phyloP scores from a whole-genome alignment of 306 rosid species.

The Castanea mollissima region DNA sequence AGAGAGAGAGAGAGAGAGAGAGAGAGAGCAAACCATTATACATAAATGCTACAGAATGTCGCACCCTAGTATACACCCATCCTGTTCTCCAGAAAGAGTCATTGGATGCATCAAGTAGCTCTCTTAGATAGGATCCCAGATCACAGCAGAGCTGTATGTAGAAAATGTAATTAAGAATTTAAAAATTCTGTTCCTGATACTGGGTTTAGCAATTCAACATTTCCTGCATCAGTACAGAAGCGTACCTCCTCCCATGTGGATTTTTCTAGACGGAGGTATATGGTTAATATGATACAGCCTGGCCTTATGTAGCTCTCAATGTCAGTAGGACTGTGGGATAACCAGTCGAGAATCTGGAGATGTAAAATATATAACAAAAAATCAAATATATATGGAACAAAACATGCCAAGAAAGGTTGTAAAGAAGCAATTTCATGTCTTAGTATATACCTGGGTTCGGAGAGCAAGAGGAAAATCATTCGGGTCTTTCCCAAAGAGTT shows the following conservation, averaged over 20 bases:
- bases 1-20: constrained; percentile 10
- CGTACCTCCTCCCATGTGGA: constrained; percentile 76
- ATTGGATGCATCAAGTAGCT: constrained; percentile 54
- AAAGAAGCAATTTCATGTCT: constrained; percentile 23
- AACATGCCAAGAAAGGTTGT: constrained; percentile 14
- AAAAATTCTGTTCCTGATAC: background rate
- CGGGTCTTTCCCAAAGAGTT: constrained; percentile 91
- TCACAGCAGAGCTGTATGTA: constrained; percentile 60
- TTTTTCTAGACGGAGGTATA: constrained; percentile 57
- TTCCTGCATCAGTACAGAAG: constrained; percentile 17
- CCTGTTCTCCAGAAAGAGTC: constrained; percentile 87
- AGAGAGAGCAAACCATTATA: constrained; percentile 60
- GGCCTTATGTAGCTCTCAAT: constrained; percentile 89
- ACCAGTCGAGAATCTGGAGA: constrained; percentile 64
- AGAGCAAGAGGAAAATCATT: constrained; percentile 68
- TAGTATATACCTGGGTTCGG: constrained; percentile 62
- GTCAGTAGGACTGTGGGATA: constrained; percentile 74
- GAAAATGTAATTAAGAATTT: constrained; percentile 1
- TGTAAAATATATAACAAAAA: constrained; percentile 19
- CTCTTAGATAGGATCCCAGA: constrained; percentile 62
- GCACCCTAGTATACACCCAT: constrained; percentile 75
- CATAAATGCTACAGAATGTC: constrained; percentile 60
- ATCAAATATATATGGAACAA: constrained; percentile 13
- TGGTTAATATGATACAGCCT: constrained; percentile 73
- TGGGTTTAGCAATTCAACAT: constrained; percentile 2